Conservation (phyloP, 2,329 filamentous ascomycete genomes). For the Talaromyces sp. region DNA sequence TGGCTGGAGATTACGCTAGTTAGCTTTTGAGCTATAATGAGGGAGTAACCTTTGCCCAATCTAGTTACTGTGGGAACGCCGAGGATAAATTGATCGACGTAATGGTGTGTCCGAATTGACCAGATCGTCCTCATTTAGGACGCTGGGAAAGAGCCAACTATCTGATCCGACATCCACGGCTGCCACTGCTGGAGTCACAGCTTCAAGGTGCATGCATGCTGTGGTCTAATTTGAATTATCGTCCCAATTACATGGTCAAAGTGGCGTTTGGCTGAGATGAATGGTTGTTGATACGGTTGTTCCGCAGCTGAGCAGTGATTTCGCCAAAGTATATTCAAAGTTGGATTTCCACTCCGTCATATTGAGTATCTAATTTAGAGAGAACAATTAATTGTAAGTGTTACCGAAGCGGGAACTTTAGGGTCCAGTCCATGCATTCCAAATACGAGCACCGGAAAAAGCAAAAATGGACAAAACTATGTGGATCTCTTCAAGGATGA, state of each 20-base stretch:
- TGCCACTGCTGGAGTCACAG: background rate
- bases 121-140: background rate
- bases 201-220: background rate
- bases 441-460: background rate
- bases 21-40: background rate
- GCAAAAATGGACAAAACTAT: background rate
- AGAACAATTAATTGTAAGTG: background rate
- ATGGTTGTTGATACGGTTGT: background rate
- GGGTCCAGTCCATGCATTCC: background rate
- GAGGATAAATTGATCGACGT: background rate
- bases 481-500: background rate
- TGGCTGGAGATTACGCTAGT: background rate
- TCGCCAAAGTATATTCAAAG: background rate
- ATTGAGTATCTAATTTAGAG: background rate
- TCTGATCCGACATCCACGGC: background rate
- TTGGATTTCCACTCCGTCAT: background rate
- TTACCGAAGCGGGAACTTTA: background rate
- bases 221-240: background rate
- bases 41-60: background rate
- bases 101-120: conserved; percentile 10
- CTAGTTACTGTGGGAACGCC: background rate
- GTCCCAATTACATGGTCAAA: background rate
- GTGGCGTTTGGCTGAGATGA: background rate
- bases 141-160: background rate
- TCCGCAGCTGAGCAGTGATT: background rate